Evolutionary conservation across 768 basidiomycete genomes (phyloP).

Genomic region (Kwoniella mangroviensis): DNA sequence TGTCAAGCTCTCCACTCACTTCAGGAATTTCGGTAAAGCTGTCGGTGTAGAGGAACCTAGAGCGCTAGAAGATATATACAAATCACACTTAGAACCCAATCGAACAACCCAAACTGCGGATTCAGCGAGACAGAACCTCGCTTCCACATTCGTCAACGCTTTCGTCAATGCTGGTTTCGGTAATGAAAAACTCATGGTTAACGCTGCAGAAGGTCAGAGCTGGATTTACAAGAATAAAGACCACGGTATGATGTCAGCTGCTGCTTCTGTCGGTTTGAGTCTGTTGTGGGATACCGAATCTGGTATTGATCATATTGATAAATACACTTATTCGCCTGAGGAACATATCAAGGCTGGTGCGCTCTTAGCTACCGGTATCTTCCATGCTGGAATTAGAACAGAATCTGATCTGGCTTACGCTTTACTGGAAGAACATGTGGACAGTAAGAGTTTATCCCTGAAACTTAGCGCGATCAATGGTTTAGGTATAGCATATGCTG

Average conservation of each 20-base stretch:
- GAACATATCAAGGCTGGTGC: conserved; percentile 99
- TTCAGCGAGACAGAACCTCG: conserved; percentile 90
- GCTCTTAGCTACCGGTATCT: conserved; percentile 88
- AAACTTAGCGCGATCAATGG: conserved; percentile 87
- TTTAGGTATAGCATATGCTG: conserved; percentile 90
- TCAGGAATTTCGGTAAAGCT: conserved; percentile 91
- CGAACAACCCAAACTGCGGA: conserved; percentile 81
- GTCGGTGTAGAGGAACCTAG: conserved; percentile 86
- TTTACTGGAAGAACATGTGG: conserved; percentile 84
- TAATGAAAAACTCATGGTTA: conserved; percentile 98
- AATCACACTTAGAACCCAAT: conserved; percentile 89
- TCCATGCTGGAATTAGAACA: conserved; percentile 84
- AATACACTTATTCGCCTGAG: conserved; percentile 93
- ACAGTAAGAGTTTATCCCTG: conserved; percentile 80
- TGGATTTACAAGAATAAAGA: conserved; percentile 99
- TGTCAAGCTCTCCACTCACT: conserved; percentile 76
- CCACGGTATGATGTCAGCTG: conserved; percentile 97
- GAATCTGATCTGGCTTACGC: conserved; percentile 93
- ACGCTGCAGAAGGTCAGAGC: conserved; percentile 91
- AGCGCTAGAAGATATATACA: conserved; percentile 95
- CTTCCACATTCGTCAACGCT: conserved; percentile 96
- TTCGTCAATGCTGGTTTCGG: conserved; percentile 99
- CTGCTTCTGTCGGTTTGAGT: conserved; percentile 89
- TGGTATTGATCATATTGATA: conserved; percentile 92
- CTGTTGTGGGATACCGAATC: conserved; percentile 95